These are phyloP conservation scores for Rhodotorula sphaerocarpa DNA, from an alignment of 768 basidiomycete species.

Conservation along the genomic window DNA sequence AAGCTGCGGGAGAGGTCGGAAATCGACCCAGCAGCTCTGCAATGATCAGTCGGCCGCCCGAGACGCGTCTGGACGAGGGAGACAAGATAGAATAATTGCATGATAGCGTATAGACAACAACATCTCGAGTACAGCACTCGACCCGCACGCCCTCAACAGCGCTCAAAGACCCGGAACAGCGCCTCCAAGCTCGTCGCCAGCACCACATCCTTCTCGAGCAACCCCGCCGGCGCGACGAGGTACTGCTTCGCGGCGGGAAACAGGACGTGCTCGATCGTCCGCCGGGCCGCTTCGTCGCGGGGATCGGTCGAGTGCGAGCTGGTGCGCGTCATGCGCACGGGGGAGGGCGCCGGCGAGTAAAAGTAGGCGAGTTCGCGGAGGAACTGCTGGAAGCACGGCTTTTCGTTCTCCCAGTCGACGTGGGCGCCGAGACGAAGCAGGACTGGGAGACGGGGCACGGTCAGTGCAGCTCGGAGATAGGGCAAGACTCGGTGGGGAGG, in stretches of 20 bases:
- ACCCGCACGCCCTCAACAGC: conserved; percentile 8
- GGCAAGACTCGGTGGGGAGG: too few relatives aligned
- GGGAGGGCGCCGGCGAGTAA: conserved; percentile 50
- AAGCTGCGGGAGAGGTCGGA: not conserved
- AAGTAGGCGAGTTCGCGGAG: conserved; percentile 85
- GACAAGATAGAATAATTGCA: not conserved
- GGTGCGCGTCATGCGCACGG: not conserved
- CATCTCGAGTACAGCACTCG: not conserved
- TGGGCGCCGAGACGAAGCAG: conserved; percentile 44
- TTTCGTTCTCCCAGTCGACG: conserved; percentile 83
- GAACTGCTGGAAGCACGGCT: conserved; percentile 75
- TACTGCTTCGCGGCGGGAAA: conserved; percentile 80
- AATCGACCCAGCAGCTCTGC: not conserved
- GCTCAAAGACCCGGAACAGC: conserved; percentile 68
- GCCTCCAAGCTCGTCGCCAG: conserved; percentile 85
- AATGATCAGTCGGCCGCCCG: too few relatives aligned
- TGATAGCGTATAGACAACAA: not conserved
- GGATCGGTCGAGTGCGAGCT: conserved; percentile 10
- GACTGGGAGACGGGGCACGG: too few relatives aligned
- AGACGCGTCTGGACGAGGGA: too few relatives aligned
- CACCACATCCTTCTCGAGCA: conserved; percentile 58
- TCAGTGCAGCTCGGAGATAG: too few relatives aligned
- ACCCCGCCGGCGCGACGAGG: conserved; percentile 58
- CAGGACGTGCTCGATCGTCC: conserved; percentile 84
- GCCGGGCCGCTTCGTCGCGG: conserved; percentile 46